Percentiles rank a stretch among this genome's conserved stretches.
phyloP scores from a whole-genome alignment of 345 rosid genomes.

The Eucalyptus brandiana region DNA sequence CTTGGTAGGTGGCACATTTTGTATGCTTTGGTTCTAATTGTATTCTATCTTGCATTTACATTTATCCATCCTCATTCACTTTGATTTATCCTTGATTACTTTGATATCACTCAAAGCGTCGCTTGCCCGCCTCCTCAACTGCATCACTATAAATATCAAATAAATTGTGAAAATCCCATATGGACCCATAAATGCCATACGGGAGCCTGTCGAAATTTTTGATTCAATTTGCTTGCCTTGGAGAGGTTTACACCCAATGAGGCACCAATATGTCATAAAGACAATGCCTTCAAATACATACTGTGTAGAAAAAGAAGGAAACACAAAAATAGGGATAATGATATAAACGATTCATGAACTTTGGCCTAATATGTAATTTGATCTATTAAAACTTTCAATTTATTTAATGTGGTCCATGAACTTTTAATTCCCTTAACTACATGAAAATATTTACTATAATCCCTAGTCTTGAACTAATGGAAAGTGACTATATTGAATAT shows the following conservation, averaged over 20 bases:
- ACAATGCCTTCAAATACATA: background rate
- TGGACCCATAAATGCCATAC: background rate
- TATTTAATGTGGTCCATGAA: fast-evolving
- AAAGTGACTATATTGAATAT: too few species aligned
- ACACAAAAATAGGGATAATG: background rate
- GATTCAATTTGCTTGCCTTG: background rate
- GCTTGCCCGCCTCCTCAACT: too few species aligned
- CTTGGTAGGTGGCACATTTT: too few species aligned
- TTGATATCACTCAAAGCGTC: too few species aligned
- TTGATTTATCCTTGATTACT: too few species aligned
- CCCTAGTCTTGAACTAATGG: fast-evolving
- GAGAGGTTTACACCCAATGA: background rate
- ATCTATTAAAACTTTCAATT: too few species aligned
- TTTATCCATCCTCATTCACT: too few species aligned
- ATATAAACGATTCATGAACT: too few species aligned
- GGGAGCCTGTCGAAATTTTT: background rate
- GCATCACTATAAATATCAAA: background rate
- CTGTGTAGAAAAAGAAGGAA: background rate
- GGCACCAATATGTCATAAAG: background rate
- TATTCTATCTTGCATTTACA: too few species aligned
- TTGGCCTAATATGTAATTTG: fast-evolving
- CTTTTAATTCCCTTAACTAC: too few species aligned
- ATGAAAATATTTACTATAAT: too few species aligned
- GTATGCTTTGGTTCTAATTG: too few species aligned
- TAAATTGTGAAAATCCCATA: background rate